phyloP scores from a whole-genome alignment of 2,329 filamentous ascomycete species.

The Xylariaceae sp. region DNA sequence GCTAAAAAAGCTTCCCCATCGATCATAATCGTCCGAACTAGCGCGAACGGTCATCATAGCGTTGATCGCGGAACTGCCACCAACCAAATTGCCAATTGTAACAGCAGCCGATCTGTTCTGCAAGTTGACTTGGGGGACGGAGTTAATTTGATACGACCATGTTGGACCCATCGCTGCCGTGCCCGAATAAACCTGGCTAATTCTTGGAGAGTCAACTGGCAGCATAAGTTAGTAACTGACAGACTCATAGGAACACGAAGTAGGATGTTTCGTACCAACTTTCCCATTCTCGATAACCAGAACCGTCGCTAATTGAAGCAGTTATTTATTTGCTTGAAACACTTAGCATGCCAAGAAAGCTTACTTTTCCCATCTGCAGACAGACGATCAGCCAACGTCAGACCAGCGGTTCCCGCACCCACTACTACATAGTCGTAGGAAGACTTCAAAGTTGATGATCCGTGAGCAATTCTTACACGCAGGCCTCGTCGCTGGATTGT shows the following conservation, averaged over 20 bases:
- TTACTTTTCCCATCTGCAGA: slow-evolving; percentile 37
- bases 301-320: slow-evolving; percentile 29
- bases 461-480: background rate
- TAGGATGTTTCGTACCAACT: slow-evolving; percentile 24
- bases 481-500: background rate
- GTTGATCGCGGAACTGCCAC: slow-evolving; percentile 40
- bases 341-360: background rate
- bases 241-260: background rate
- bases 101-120: slow-evolving; percentile 32
- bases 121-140: slow-evolving; percentile 35
- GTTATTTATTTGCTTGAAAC: slow-evolving; percentile 1
- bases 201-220: slow-evolving; percentile 35
- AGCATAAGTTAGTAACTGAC: slow-evolving; percentile 10
- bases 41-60: slow-evolving; percentile 40
- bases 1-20: slow-evolving; percentile 44
- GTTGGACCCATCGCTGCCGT: slow-evolving; percentile 31
- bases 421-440: slow-evolving; percentile 40
- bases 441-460: background rate
- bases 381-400: slow-evolving; percentile 39
- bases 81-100: slow-evolving; percentile 35
- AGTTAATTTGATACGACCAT: slow-evolving; percentile 38
- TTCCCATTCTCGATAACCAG: slow-evolving; percentile 39
- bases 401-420: slow-evolving; percentile 37
- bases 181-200: slow-evolving; percentile 36
- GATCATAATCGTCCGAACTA: slow-evolving; percentile 41